Evolutionary conservation across 495 filamentous ascomycete species (phyloP).

Genomic region (Collariella sp.): DNA sequence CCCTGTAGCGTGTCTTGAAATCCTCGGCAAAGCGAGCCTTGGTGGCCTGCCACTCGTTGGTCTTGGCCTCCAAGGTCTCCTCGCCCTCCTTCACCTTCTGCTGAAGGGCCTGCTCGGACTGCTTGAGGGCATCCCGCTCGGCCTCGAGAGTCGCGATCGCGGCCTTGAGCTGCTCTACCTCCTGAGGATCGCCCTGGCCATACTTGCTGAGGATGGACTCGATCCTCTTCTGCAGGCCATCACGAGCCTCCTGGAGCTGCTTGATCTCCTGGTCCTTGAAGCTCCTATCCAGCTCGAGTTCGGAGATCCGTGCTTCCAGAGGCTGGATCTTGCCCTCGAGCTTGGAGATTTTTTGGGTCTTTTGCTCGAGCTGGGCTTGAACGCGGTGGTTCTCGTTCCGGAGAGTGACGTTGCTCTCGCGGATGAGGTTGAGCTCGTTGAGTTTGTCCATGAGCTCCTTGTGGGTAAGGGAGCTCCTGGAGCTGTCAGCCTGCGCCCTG

Average conservation of each 20-base stretch:
- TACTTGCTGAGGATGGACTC: conserved; percentile 94
- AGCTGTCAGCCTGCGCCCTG: conserved; percentile 61
- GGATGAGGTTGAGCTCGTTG: conserved; percentile 87
- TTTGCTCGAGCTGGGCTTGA: conserved; percentile 63
- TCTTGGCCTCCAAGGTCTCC: conserved; percentile 34
- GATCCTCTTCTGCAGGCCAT: conserved; percentile 85
- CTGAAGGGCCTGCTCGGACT: conserved; percentile 51
- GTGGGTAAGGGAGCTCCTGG: conserved; percentile 61
- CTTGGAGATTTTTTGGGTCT: conserved; percentile 62
- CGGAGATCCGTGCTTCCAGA: conserved; percentile 63
- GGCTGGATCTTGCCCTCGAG: conserved; percentile 71
- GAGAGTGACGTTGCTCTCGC: conserved; percentile 83
- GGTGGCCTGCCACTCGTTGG: conserved; percentile 34
- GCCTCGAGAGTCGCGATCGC: conserved; percentile 50
- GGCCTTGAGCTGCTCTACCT: conserved; percentile 77
- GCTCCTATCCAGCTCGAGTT: conserved; percentile 69
- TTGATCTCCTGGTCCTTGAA: conserved; percentile 79
- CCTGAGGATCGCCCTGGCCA: conserved; percentile 85
- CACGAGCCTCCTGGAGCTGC: conserved; percentile 75
- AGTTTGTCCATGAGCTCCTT: conserved; percentile 88
- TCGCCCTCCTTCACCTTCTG: conserved; percentile 43
- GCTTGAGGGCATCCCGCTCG: conserved; percentile 60
- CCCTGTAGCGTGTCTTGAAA: conserved; percentile 38
- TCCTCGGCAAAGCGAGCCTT: conserved; percentile 37
- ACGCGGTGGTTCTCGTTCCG: conserved; percentile 76